Base-by-base conservation (phyloP, 768 basidiomycete genomes). In the Psilocybe cyanescens region DNA sequence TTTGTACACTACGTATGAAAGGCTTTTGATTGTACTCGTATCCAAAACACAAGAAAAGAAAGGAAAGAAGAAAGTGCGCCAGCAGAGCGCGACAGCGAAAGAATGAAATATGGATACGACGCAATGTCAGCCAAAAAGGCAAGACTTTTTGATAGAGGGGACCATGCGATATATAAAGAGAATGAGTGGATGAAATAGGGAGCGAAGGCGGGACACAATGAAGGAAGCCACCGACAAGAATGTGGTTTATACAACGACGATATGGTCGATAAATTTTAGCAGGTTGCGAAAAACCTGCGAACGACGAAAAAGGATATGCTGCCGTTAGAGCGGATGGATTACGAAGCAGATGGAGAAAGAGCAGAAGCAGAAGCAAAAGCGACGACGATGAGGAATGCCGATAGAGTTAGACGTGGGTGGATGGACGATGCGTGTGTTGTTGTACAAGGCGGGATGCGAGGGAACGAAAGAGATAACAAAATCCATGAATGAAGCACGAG, bases 221-320 rank as follows among this genome's bases (percentile, higher is more conserved):
- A 48, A 7, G 19, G 47, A 28, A 48, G 11, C 29, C 19, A 3
- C n/a, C 24, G 24, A 24, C 24, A 24, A 24, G 24, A 24, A 24
- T 19, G n/a, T 31, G 14, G 16, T 24, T 50, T 50, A 50, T 50
- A 60, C 35, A 55, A 33, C 31, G 33, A 17, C 3, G 29, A 35
- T 16, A 7, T 29, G 55, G 35, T 17, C 16, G 35, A 37, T 17
- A 54, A 33, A 33, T 54, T 54, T 54, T 12, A 7, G 51, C 8
- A 16, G 19, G 35, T 29, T 37, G 28, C 49, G 24, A 12, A 50
- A 11, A 28, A 50, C 24, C 49, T 11, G 29, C 29, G 33, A 59
- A 63, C 61, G 65, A 57, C 59, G 47, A 51, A 64, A 64, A 58
- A 58, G 59, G 55, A 64, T 64, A 67, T 67, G 60, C 46, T 61